Evolutionary conservation across 805 yeast species (phyloP).

Genomic region (Yamadazyma paraphyllophila): DNA sequence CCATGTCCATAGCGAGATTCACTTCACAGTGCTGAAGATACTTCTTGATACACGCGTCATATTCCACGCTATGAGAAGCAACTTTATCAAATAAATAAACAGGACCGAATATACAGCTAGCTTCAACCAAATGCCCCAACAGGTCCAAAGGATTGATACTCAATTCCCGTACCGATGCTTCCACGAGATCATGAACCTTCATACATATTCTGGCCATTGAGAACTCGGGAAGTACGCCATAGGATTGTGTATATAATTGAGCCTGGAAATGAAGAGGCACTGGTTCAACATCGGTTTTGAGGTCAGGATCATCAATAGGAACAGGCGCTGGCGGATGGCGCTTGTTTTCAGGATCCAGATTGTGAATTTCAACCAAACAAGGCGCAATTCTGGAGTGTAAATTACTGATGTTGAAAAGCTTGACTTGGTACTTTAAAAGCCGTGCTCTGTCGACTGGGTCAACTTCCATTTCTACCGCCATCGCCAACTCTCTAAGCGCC

Average conservation of each 20-base stretch:
- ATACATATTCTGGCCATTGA: conserved; percentile 21
- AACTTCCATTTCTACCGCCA: conserved; percentile 23
- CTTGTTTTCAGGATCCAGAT: background rate
- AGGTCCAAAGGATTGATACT: conserved; percentile 1
- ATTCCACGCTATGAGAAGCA: background rate
- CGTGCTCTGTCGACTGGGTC: conserved; percentile 15
- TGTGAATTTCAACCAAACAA: background rate
- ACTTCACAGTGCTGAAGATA: conserved; percentile 18
- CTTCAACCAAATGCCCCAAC: conserved; percentile 1
- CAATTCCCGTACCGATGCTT: conserved; percentile 3
- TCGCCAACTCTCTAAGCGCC: conserved; percentile 24
- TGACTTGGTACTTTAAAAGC: conserved; percentile 13
- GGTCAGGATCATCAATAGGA: background rate
- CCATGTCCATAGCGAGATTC: conserved; percentile 14
- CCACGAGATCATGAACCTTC: conserved; percentile 5
- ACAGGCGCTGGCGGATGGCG: background rate
- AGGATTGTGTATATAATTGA: conserved; percentile 11
- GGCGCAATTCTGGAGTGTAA: conserved; percentile 1
- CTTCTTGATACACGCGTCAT: conserved; percentile 6
- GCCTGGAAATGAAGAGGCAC: conserved; percentile 24
- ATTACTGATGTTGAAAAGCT: conserved; percentile 15
- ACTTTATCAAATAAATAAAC: conserved; percentile 1
- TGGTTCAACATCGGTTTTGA: background rate
- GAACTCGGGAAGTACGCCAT: conserved; percentile 16
- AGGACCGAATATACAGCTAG: conserved; percentile 8